Evolutionary conservation across 164 flowering plant genomes (phyloP).

Genomic region (Brasenia schreberi): DNA sequence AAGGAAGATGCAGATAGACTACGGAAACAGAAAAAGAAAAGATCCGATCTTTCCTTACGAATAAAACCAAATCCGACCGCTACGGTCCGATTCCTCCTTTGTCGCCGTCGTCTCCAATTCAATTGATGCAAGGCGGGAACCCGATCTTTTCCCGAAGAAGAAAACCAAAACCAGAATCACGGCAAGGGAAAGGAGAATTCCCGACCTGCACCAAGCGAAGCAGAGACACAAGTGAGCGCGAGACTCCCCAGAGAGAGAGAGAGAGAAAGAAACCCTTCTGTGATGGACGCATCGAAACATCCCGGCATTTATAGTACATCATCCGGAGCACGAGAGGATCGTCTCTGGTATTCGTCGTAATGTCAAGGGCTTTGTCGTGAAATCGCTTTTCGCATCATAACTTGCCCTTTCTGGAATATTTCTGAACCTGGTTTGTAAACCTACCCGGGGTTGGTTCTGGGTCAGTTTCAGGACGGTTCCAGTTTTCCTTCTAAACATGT

Average conservation of each 20-base stretch:
- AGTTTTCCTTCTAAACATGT: too few relatives aligned
- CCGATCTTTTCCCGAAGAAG: not conserved
- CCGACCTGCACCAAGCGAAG: slow-evolving; percentile 97
- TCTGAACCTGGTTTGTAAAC: too few relatives aligned
- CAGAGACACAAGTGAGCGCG: not conserved
- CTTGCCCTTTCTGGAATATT: too few relatives aligned
- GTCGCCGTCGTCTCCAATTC: slow-evolving; percentile 57
- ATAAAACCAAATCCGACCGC: not conserved
- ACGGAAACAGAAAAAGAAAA: not conserved
- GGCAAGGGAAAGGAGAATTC: slow-evolving; percentile 17
- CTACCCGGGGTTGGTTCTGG: too few relatives aligned
- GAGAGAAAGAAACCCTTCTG: not conserved
- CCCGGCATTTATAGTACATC: not conserved
- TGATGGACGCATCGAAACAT: not conserved
- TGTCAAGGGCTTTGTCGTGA: not conserved
- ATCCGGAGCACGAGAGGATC: not conserved
- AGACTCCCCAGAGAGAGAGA: not conserved
- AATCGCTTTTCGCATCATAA: too few relatives aligned
- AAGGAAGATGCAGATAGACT: not conserved
- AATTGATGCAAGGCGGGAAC: slow-evolving; percentile 91
- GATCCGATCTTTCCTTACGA: not conserved
- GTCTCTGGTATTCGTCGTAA: not conserved
- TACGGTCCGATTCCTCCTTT: not conserved
- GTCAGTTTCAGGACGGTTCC: too few relatives aligned
- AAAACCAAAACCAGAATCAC: not conserved